Conservation (phyloP, 306 rosid genomes). For the Betula pendula region DNA sequence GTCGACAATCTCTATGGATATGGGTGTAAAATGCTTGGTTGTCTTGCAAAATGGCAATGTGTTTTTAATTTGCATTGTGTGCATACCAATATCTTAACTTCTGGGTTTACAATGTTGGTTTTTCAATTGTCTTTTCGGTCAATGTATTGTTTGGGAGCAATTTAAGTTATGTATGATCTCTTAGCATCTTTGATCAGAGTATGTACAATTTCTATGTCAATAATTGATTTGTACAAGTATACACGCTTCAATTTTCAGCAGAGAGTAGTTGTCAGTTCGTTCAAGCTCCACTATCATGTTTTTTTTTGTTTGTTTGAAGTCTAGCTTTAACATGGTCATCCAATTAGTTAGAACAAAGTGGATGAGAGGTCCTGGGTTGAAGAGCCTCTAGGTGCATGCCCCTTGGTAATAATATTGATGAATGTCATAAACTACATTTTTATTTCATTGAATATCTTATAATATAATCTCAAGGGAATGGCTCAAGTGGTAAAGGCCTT, state of each 20-base stretch:
- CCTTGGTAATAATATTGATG: no score
- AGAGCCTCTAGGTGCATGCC: background rate
- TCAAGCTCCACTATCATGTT: background rate
- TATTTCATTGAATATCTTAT: no score
- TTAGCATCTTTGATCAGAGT: background rate
- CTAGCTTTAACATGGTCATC: background rate
- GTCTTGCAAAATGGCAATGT: background rate
- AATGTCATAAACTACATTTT: no score
- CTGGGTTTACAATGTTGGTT: background rate
- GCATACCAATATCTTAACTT: background rate
- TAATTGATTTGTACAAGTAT: background rate
- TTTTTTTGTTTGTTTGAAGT: background rate
- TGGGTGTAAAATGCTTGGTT: background rate
- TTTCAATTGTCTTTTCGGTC: background rate
- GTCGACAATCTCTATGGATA: conserved; percentile 1
- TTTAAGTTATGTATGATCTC: background rate
- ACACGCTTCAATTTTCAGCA: no score
- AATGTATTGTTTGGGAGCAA: background rate
- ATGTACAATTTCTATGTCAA: background rate
- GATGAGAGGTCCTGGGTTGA: background rate
- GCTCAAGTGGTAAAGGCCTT: no score
- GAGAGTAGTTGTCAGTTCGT: background rate
- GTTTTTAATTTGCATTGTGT: background rate
- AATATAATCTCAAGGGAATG: no score
- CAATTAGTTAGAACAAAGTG: background rate